These are phyloP conservation scores for Penicillium soppii DNA, from an alignment of 495 filamentous ascomycete genomes.

Conservation along the genomic window DNA sequence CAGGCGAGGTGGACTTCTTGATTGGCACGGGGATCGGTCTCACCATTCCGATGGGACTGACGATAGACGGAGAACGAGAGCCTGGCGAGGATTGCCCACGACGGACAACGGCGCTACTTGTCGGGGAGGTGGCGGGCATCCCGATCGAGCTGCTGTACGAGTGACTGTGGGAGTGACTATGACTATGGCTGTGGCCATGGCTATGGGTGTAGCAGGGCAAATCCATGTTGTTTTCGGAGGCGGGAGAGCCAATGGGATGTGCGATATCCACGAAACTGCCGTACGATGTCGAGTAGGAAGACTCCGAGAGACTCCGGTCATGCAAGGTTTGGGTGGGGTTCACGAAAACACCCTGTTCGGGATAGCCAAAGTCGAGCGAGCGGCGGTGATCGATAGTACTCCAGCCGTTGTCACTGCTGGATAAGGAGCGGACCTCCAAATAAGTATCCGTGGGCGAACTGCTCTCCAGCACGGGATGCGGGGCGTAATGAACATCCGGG, in stretches of 20 bases:
- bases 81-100: slow-evolving; percentile 42
- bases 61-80: slow-evolving; percentile 51
- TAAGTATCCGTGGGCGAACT: slow-evolving; percentile 81
- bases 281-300: slow-evolving; percentile 71
- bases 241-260: slow-evolving; percentile 67
- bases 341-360: slow-evolving; percentile 65
- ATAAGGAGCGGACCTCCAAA: slow-evolving; percentile 80
- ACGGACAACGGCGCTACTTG: slow-evolving; percentile 40
- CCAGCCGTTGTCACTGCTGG: slow-evolving; percentile 85
- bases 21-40: slow-evolving; percentile 62
- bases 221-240: slow-evolving; percentile 64
- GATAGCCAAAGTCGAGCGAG: slow-evolving; percentile 52
- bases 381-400: slow-evolving; percentile 63
- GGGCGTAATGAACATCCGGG: slow-evolving; percentile 49
- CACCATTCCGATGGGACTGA: slow-evolving; percentile 68
- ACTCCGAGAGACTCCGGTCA: slow-evolving; percentile 79
- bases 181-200: slow-evolving; percentile 25
- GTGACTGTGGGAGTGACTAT: slow-evolving; percentile 11
- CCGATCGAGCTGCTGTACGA: slow-evolving; percentile 32
- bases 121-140: slow-evolving; percentile 24
- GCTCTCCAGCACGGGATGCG: slow-evolving; percentile 56
- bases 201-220: slow-evolving; percentile 46
- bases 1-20: slow-evolving; percentile 63
- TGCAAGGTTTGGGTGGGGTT: slow-evolving; percentile 86
- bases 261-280: slow-evolving; percentile 80